Evolutionary conservation across 2,329 filamentous ascomycete genomes (phyloP).

Genomic region (Fusarium concolor): DNA sequence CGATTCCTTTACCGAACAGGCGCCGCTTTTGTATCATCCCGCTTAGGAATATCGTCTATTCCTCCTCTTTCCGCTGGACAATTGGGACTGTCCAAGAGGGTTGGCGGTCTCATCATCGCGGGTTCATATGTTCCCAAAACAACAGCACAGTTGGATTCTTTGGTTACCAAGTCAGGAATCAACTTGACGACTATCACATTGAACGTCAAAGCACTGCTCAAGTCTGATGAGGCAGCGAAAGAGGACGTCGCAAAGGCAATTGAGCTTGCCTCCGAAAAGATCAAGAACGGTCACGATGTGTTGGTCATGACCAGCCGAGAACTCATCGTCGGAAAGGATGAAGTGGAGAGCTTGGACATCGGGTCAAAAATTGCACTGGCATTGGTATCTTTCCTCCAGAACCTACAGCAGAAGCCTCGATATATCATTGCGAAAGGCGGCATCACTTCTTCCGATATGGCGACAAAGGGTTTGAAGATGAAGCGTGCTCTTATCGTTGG

Average conservation of each 20-base stretch:
- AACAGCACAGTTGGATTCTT: constrained; percentile 62
- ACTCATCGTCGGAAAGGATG: constrained; percentile 60
- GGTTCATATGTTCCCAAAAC: constrained; percentile 71
- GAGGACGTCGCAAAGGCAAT: constrained; percentile 50
- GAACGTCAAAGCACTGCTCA: constrained; percentile 60
- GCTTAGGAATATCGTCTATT: constrained; percentile 64
- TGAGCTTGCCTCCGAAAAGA: constrained; percentile 51
- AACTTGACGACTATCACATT: constrained; percentile 60
- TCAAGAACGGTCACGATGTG: constrained; percentile 62
- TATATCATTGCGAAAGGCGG: constrained; percentile 71
- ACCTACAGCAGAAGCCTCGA: constrained; percentile 60
- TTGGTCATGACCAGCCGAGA: constrained; percentile 69
- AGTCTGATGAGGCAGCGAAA: constrained; percentile 49
- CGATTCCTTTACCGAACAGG: constrained; percentile 56
- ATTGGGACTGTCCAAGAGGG: constrained; percentile 52
- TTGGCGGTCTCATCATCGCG: constrained; percentile 65
- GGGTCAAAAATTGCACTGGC: constrained; percentile 63
- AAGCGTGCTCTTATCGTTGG: constrained; percentile 65
- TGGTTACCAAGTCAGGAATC: constrained; percentile 53
- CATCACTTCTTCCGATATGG: constrained; percentile 69
- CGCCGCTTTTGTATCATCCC: constrained; percentile 58
- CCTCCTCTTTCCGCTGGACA: constrained; percentile 61
- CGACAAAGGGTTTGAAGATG: constrained; percentile 66
- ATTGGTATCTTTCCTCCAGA: constrained; percentile 62
- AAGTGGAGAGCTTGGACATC: constrained; percentile 64